A percentile compares a stretch with the other conserved stretches of the same genome.
phyloP scores from a whole-genome alignment of 139 green algal genomes.

The Mychonastes homosphaera region DNA sequence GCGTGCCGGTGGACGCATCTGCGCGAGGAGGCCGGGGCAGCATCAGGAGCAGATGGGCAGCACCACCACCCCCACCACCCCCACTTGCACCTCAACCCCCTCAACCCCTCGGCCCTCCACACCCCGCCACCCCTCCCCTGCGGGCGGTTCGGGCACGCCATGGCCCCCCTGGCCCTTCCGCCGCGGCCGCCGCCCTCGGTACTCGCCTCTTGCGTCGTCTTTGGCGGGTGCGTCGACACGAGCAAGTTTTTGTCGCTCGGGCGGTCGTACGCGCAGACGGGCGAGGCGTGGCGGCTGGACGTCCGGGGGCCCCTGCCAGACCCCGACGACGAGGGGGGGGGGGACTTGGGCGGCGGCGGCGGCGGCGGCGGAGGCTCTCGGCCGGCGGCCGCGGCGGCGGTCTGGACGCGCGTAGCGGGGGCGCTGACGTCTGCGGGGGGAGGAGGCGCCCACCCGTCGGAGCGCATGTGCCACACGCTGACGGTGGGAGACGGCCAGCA shows the following conservation, averaged over 20 bases:
- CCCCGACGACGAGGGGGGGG: not conserved
- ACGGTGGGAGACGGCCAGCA: no score
- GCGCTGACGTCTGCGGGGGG: no score
- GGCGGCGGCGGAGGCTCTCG: not conserved
- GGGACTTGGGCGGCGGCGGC: not conserved
- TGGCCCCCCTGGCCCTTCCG: not conserved
- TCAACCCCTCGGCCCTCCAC: not conserved
- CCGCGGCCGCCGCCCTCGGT: not conserved
- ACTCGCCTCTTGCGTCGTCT: slow-evolving; percentile 22
- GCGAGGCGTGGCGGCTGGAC: slow-evolving; percentile 34
- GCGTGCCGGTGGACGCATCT: slow-evolving; percentile 43
- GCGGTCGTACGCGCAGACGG: slow-evolving; percentile 31
- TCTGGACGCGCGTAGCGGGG: not conserved
- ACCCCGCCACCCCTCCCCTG: not conserved
- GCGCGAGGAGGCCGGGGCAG: slow-evolving; percentile 24
- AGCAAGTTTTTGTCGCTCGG: slow-evolving; percentile 26
- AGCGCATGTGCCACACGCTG: slow-evolving; percentile 61
- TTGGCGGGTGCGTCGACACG: slow-evolving; percentile 37
- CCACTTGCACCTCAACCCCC: not conserved
- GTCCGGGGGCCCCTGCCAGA: slow-evolving; percentile 27
- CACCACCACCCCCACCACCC: not conserved
- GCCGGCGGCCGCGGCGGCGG: not conserved
- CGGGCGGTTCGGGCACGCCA: not conserved
- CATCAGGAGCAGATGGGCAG: slow-evolving; percentile 13
- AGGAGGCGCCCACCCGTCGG: no score